Conservation (phyloP, 2,329 filamentous ascomycete species). For the Clonostachys solani region DNA sequence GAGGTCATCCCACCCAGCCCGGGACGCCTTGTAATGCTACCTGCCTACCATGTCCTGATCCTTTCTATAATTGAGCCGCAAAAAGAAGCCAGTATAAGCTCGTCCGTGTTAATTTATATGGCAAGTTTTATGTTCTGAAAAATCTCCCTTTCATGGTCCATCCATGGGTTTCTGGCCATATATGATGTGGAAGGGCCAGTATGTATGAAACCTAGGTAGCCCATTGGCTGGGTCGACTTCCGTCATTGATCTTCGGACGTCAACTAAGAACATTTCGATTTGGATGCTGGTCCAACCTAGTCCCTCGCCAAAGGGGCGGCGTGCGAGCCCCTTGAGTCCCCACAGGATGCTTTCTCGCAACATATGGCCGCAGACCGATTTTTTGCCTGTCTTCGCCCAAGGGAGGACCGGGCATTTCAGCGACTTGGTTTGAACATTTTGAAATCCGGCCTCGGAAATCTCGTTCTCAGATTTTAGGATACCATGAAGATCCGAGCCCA, state of each 20-base stretch:
- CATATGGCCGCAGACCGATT: not conserved
- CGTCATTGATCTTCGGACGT: not conserved
- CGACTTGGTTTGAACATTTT: slow-evolving; percentile 1
- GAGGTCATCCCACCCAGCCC: no score
- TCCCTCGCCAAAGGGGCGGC: not conserved
- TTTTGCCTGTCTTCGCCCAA: slow-evolving; percentile 3
- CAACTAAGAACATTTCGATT: not conserved
- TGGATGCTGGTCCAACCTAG: not conserved
- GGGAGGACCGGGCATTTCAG: slow-evolving; percentile 3
- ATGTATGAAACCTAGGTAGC: not conserved
- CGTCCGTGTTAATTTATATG: no score
- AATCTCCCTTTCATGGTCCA: no score
- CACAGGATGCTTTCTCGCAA: not conserved
- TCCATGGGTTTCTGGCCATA: not conserved
- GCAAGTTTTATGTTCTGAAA: no score
- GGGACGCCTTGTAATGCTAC: no score
- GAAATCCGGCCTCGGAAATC: not conserved
- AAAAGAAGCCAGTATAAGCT: no score
- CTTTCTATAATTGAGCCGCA: no score
- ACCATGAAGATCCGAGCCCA: slow-evolving; percentile 17
- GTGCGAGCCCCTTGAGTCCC: not conserved
- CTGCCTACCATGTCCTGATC: no score
- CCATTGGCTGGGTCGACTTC: no score
- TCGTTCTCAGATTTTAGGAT: slow-evolving; percentile 14
- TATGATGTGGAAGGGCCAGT: not conserved